Conservation (phyloP, 108 stramenopile genomes). For the Cyclotella kingstonii region DNA sequence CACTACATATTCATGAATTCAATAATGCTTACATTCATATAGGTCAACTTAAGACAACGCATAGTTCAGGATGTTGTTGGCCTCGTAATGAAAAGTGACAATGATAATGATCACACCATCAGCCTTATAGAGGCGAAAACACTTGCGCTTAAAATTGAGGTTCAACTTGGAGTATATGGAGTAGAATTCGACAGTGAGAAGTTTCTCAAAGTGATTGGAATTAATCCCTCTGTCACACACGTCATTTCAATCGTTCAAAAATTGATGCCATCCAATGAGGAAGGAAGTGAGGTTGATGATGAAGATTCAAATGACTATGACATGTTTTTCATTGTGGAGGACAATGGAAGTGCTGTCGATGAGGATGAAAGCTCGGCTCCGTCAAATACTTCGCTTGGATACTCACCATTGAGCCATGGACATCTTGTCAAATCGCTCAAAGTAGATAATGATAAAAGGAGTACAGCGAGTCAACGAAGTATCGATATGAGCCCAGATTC, state of each 20-base stretch:
- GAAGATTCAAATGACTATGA: constrained; percentile 28
- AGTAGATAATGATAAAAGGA: too few relatives aligned
- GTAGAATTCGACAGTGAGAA: constrained; percentile 39
- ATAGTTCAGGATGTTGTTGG: constrained; percentile 36
- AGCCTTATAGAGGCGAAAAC: constrained; percentile 26
- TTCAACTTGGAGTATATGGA: constrained; percentile 36
- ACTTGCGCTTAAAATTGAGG: constrained; percentile 22
- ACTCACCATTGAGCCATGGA: too few relatives aligned
- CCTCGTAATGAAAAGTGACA: constrained; percentile 28
- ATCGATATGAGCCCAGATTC: too few relatives aligned
- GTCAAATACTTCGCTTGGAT: too few relatives aligned
- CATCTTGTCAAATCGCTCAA: too few relatives aligned
- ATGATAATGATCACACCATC: constrained; percentile 25
- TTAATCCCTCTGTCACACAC: constrained; percentile 18
- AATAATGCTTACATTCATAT: too few relatives aligned
- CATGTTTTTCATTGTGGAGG: constrained; percentile 31
- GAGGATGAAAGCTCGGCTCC: too few relatives aligned
- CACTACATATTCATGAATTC: too few relatives aligned
- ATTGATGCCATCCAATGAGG: constrained; percentile 4
- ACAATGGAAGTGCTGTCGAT: neutral
- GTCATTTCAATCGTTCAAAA: constrained; percentile 30
- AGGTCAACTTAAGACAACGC: constrained; percentile 37
- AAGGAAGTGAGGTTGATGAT: constrained; percentile 4
- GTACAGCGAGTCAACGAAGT: too few relatives aligned
- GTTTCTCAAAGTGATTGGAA: constrained; percentile 31